Conservation (phyloP, 2,329 filamentous ascomycete species). For the Geosmithia morbida region DNA sequence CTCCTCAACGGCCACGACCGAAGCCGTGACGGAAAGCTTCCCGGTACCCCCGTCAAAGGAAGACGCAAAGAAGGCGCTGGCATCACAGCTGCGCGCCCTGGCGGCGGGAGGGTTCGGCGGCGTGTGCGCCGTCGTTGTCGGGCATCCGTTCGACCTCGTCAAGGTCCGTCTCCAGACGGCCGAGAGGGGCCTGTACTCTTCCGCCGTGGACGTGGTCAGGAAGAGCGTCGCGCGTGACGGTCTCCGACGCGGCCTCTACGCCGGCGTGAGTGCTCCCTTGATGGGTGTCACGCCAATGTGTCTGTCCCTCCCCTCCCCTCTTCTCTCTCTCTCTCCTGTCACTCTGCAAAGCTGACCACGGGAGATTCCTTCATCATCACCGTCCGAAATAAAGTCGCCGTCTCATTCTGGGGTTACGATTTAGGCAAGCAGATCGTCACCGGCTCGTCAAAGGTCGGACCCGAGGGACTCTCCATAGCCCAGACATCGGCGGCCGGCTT, state of each 20-base stretch:
- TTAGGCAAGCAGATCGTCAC: conserved; percentile 82
- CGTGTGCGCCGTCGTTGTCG: conserved; percentile 83
- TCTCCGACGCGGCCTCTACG: conserved; percentile 68
- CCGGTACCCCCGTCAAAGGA: conserved; percentile 28
- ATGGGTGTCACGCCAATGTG: conserved; percentile 98
- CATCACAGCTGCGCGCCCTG: conserved; percentile 57
- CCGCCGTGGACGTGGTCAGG: conserved; percentile 80
- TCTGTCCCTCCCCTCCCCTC: conserved; percentile 33
- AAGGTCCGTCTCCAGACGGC: conserved; percentile 96
- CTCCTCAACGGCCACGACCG: conserved; percentile 5
- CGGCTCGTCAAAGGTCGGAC: conserved; percentile 46
- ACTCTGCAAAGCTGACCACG: no score
- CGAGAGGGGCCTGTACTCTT: conserved; percentile 80
- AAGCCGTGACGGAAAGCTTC: conserved; percentile 20
- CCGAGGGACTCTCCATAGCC: conserved; percentile 63
- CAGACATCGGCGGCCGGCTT: conserved; percentile 90
- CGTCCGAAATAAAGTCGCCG: no score
- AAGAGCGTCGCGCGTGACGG: conserved; percentile 84
- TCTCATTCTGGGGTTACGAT: conserved; percentile 79
- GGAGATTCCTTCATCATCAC: neutral
- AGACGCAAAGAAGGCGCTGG: conserved; percentile 19
- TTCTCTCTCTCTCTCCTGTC: neutral
- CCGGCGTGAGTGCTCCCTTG: conserved; percentile 88
- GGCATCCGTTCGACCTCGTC: conserved; percentile 94
- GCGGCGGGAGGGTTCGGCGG: conserved; percentile 86